Percentiles rank a stretch among this genome's conserved stretches.
These are phyloP conservation scores for Triangularia verruculosa DNA, from an alignment of 2,329 filamentous ascomycete species.

Conservation along the genomic window DNA sequence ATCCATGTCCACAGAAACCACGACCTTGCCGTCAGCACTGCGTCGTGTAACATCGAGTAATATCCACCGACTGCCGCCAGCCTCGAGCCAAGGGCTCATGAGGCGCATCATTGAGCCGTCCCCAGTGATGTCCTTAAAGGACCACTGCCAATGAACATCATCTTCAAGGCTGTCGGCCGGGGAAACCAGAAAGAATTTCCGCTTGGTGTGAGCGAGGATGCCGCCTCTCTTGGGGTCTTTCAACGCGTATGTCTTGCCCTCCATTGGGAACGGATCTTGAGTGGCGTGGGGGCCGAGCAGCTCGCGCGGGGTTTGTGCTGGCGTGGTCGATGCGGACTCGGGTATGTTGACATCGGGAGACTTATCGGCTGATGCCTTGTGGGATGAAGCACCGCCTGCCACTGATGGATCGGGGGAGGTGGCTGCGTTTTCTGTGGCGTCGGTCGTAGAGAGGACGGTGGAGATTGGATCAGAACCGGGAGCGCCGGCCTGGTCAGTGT, in stretches of 20 bases:
- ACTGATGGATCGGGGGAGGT: too few species aligned
- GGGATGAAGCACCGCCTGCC: too few species aligned
- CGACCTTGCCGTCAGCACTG: neutral
- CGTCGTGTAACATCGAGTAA: neutral
- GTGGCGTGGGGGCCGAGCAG: neutral
- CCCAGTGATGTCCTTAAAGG: neutral
- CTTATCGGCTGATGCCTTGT: too few species aligned
- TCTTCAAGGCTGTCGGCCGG: neutral
- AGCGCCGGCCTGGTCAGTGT: too few species aligned
- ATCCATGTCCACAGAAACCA: neutral
- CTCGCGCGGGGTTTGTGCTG: neutral
- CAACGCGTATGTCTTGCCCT: neutral
- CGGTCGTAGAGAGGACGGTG: too few species aligned
- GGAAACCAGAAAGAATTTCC: neutral
- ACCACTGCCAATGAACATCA: neutral
- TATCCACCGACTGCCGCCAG: neutral
- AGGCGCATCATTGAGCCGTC: neutral
- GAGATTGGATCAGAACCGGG: too few species aligned
- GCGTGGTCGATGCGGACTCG: neutral
- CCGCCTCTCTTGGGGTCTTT: neutral
- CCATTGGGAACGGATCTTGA: neutral
- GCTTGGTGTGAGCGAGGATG: neutral
- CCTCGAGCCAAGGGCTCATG: neutral
- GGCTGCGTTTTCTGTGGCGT: too few species aligned
- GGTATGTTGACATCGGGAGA: too few species aligned